Percentiles rank a stretch among this genome's conserved stretches.
Conservation (phyloP, 495 filamentous ascomycete genomes). For the Coniosporium apollinis region DNA sequence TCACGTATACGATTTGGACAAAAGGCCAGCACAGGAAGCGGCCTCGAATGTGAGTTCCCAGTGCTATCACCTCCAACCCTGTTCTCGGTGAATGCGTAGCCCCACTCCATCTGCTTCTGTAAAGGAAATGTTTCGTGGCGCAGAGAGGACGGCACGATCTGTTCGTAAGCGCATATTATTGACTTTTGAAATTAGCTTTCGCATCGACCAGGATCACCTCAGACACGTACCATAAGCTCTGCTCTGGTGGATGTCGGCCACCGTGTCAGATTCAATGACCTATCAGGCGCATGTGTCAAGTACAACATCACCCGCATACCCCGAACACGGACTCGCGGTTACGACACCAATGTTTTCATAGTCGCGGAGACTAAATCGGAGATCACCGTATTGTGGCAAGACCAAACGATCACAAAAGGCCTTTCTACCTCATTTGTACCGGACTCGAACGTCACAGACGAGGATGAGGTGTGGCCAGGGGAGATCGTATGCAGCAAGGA, state of each 20-base stretch:
- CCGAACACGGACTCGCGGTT: conserved; percentile 28
- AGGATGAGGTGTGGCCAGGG: conserved; percentile 41
- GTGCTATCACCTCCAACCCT: too few species aligned
- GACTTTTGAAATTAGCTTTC: too few species aligned
- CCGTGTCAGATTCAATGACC: conserved; percentile 36
- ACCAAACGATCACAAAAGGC: conserved; percentile 33
- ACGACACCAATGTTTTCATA: conserved; percentile 40
- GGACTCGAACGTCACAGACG: conserved; percentile 32
- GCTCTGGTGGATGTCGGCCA: conserved; percentile 27
- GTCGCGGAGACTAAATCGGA: conserved; percentile 29
- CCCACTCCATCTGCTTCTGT: too few species aligned
- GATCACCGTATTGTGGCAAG: conserved; percentile 43
- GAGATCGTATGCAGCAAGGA: conserved; percentile 36
- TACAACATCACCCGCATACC: conserved; percentile 21
- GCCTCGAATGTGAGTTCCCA: too few species aligned
- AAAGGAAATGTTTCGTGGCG: too few species aligned
- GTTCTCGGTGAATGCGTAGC: too few species aligned
- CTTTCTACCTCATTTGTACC: conserved; percentile 26
- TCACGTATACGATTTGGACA: conserved; percentile 20
- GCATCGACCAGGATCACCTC: too few species aligned
- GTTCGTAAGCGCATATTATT: too few species aligned
- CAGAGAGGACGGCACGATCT: too few species aligned
- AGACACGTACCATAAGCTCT: too few species aligned
- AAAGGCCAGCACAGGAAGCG: too few species aligned
- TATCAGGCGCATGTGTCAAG: conserved; percentile 28